These are phyloP conservation scores for Sordariomycetes sp. DNA, from an alignment of 2,329 filamentous ascomycete genomes.

Conservation along the genomic window DNA sequence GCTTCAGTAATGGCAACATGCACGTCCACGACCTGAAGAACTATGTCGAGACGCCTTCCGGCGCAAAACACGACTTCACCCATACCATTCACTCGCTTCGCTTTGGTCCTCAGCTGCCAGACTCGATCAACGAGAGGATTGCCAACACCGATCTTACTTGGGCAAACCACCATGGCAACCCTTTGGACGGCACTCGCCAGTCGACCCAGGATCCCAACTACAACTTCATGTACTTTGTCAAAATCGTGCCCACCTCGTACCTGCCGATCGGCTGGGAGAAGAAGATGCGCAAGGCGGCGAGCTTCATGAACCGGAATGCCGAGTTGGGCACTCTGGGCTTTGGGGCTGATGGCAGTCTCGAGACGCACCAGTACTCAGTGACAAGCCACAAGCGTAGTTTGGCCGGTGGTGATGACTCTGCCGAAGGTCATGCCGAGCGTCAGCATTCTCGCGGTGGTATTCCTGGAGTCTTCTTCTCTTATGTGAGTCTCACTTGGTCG, in stretches of 20 bases:
- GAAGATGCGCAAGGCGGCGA: conserved; percentile 23
- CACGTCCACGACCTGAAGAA: conserved; percentile 97
- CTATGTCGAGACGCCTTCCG: conserved; percentile 70
- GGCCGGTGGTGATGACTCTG: conserved; percentile 70
- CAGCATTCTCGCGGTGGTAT: conserved; percentile 86
- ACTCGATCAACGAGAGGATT: conserved; percentile 54
- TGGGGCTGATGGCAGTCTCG: conserved; percentile 67
- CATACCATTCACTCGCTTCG: conserved; percentile 83
- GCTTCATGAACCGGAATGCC: conserved; percentile 37
- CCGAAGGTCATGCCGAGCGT: conserved; percentile 86
- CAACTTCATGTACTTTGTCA: conserved; percentile 99
- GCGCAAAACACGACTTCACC: conserved; percentile 73
- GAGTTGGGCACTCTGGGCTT: conserved; percentile 62
- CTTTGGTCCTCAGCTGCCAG: conserved; percentile 86
- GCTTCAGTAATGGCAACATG: conserved; percentile 93
- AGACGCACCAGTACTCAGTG: conserved; percentile 97
- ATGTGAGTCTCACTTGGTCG: conserved; percentile 46
- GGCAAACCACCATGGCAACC: conserved; percentile 89
- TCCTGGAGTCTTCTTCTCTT: conserved; percentile 96
- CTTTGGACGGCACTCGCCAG: conserved; percentile 74
- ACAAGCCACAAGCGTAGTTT: conserved; percentile 93
- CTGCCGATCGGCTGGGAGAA: conserved; percentile 84
- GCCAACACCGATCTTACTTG: conserved; percentile 46
- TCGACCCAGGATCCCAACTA: conserved; percentile 70
- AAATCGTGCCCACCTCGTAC: conserved; percentile 94